Conservation (phyloP, 768 basidiomycete species). For the Tricholoma furcatifolium region DNA sequence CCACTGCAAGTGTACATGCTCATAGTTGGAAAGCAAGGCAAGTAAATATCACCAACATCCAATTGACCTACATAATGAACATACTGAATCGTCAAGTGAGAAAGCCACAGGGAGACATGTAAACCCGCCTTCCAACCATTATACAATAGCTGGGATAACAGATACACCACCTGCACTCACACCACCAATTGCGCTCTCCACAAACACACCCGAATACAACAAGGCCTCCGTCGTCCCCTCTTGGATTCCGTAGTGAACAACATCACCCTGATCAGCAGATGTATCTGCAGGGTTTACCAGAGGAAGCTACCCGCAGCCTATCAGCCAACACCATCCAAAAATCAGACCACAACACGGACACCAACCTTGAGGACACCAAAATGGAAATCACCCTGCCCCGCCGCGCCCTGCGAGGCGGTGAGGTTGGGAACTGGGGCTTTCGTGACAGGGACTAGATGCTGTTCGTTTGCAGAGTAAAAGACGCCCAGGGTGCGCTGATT, state of each 20-base stretch:
- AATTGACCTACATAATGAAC: no score
- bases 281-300: conserved; percentile 47
- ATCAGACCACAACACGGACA: background rate
- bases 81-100: no score
- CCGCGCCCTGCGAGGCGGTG: conserved; percentile 36
- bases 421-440: conserved; percentile 35
- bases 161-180: conserved; percentile 32
- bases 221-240: conserved; percentile 55
- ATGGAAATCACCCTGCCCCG: conserved; percentile 59
- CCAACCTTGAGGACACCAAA: conserved; percentile 58
- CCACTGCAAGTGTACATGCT: no score
- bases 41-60: no score
- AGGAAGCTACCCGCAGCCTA: conserved; percentile 40
- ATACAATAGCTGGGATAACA: conserved; percentile 1
- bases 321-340: background rate
- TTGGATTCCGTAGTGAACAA: conserved; percentile 59
- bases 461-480: conserved; percentile 46
- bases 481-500: conserved; percentile 44
- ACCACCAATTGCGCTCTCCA: conserved; percentile 39
- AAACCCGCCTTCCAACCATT: background rate
- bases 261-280: conserved; percentile 47
- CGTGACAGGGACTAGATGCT: conserved; percentile 41
- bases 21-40: no score
- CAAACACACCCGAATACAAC: conserved; percentile 58
- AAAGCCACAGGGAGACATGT: no score